Evolutionary conservation across 345 rosid species (phyloP), one percentile per base, ranked within the genome.

Genomic region (Eucalyptus sp.): DNA sequence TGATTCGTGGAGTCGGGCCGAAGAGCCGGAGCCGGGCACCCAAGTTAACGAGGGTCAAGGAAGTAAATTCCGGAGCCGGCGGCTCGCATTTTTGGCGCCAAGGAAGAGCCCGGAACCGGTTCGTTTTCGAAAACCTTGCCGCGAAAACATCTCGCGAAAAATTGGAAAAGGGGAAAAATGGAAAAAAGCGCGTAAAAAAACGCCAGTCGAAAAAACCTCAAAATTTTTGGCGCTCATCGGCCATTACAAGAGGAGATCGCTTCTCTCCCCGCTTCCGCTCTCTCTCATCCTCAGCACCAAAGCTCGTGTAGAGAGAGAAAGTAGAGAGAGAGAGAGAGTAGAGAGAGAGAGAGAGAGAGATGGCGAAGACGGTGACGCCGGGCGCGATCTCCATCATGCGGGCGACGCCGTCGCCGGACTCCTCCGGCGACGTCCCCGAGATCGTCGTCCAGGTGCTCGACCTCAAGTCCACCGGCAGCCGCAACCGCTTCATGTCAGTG

Each of bases 391-490:
- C 96, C 20, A 90, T 92, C 7, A 90, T 96, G 9, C 90, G 96
- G 51, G 89, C 96, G 5, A 91, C 92, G 88, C 99, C 97, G 4
- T 94, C 96, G 22, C 96, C 97, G 10, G 98, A 96, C 87, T 93
- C 97, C 0, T 86, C 93, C 43, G 86, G 94, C 0, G 92, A 93
- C 85, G 89, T 95, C 46, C 92, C 95, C 50, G 95, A 93, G 43
- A 90, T 97, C 89, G 86, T 96, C 54, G 93, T 96, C 60, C 99
- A 97, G 88, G 96, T 96, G 84, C 92, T 97, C 86, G 96, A 96
- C 90, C 99, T 97, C 62, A 96, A 95, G 89, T 94, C 95, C 56
- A 93, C 95, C 17, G 99, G 99, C 66, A 96, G 95, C 66, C 94
- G 99, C 54, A 97, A 96, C 87, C 93, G 98, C 52, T 96, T 96